Percentiles rank a stretch among this genome's conserved stretches.
Evolutionary conservation across 257 asterid species (phyloP).

Genomic region (Henckelia pumila): DNA sequence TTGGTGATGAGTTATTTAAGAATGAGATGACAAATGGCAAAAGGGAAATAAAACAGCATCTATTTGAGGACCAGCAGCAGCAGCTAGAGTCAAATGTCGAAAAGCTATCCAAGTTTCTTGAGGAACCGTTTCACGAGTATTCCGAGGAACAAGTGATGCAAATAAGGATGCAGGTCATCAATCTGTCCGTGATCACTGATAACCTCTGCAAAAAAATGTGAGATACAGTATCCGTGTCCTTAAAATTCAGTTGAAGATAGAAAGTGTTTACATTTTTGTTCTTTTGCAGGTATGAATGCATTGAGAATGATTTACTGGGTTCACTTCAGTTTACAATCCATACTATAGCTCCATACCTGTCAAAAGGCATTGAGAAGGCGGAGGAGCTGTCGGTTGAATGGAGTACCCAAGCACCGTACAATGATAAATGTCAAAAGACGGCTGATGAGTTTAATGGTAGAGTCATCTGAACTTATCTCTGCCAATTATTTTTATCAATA

Average conservation of each 20-base stretch:
- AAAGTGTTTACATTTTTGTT: slow-evolving; percentile 25
- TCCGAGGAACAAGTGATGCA: slow-evolving; percentile 49
- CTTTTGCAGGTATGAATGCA: slow-evolving; percentile 76
- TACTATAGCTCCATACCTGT: slow-evolving; percentile 73
- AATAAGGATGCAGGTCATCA: slow-evolving; percentile 73
- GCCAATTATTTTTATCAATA: slow-evolving; percentile 12
- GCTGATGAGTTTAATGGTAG: slow-evolving; percentile 60
- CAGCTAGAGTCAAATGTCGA: slow-evolving; percentile 95
- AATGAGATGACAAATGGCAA: slow-evolving; percentile 73
- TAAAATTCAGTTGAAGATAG: slow-evolving; percentile 10
- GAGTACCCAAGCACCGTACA: slow-evolving; percentile 39
- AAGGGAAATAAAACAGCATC: slow-evolving; percentile 65
- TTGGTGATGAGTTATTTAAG: slow-evolving; percentile 75
- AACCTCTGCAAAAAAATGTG: slow-evolving; percentile 77
- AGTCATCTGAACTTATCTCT: slow-evolving; percentile 24
- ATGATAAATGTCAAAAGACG: slow-evolving; percentile 33
- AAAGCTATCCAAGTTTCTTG: slow-evolving; percentile 75
- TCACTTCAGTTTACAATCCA: slow-evolving; percentile 59
- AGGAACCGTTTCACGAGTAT: slow-evolving; percentile 74
- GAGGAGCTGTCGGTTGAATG: slow-evolving; percentile 50
- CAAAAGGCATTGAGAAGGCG: slow-evolving; percentile 84
- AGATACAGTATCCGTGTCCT: slow-evolving; percentile 27
- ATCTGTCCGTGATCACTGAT: slow-evolving; percentile 70
- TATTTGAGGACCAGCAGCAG: slow-evolving; percentile 98
- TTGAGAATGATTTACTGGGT: slow-evolving; percentile 77